Base-by-base conservation (phyloP, 2,329 filamentous ascomycete genomes). In the Albophoma yamanashiensis region DNA sequence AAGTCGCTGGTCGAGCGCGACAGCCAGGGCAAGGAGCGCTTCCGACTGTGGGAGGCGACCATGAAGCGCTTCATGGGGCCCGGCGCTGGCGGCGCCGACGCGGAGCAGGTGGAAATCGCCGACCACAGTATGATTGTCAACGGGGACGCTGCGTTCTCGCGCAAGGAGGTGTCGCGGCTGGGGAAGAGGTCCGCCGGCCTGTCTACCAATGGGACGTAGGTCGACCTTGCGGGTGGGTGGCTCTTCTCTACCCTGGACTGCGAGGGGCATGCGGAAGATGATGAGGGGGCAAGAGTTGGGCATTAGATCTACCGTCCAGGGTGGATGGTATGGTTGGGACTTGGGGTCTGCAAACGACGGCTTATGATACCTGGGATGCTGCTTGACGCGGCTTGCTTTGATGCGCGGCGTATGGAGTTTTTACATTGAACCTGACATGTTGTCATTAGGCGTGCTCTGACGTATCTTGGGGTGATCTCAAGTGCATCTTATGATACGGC, bases 51-150 rank as follows among this genome's bases (percentile, higher is more conserved):
- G 84, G 84, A 87, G 70, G 70, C 74, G 15, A 79, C 82, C 1
- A 87, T 87, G 83, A 78, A 78, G 57, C 78, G 80, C 47, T 75
- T 87, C 53, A 76, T 85, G 61, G 67, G 68, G 14, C 64, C 63
- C 61, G 67, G 73, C 50, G 65, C 66, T 45, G 66, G 66, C 43
- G 66, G 70, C 58, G 66, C 73, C 59, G 62, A 71, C 39, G 70
- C 71, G 17, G 74, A 74, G 36, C 69, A 76, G 50, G 70, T 75
- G 22, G 82, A 86, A 64, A 82, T 82, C 65, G 82, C 83, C 2
- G 84, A 87, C 61, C 79, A 84, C 64, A 86, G 83, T 67, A 85
- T 86, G 76, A 83, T 87, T 69, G 84, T 87, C 40, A 85, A 87
- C 63, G 78, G 82, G 2, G 80, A 83, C 34, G 75, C 75, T 58